Evolutionary conservation across 1,284 basidiomycete genomes (phyloP).

Genomic region (Peniophora sp.): DNA sequence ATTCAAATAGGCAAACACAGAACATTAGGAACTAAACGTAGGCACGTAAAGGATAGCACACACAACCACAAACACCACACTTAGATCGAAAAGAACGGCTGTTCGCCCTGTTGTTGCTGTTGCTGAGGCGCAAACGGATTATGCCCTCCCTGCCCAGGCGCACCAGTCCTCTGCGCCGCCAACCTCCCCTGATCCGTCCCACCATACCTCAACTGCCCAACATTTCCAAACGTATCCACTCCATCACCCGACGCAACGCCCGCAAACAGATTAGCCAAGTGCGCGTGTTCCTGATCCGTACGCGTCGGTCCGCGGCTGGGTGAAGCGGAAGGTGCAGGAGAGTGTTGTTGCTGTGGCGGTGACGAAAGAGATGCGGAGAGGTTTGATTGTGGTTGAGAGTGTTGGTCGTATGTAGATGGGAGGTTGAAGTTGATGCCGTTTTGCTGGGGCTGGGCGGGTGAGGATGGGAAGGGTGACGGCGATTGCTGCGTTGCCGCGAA

Average conservation of each 20-base stretch:
- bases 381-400: constrained; percentile 22
- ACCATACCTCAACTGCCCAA: constrained; percentile 70
- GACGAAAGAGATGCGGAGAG: constrained; percentile 20
- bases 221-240: constrained; percentile 90
- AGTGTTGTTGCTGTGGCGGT: constrained; percentile 10
- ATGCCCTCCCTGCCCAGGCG: constrained; percentile 29
- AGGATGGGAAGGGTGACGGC: constrained; percentile 7
- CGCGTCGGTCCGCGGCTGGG: constrained; percentile 21
- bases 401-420: constrained; percentile 47
- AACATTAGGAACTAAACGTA: too few species aligned
- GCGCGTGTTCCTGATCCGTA: constrained; percentile 63
- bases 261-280: constrained; percentile 76
- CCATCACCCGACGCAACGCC: constrained; percentile 71
- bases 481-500: constrained; percentile 46
- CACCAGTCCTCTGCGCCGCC: constrained; percentile 52
- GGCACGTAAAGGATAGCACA: too few species aligned
- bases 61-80: too few species aligned
- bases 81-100: constrained; percentile 80
- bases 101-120: constrained; percentile 51
- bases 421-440: constrained; percentile 45
- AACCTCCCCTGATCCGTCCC: constrained; percentile 54
- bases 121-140: constrained; percentile 71
- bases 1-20: too few species aligned
- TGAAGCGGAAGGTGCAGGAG: constrained; percentile 14
- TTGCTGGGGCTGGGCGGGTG: constrained; percentile 17